phyloP scores from a whole-genome alignment of 345 rosid genomes.

The Aegle marmelos region DNA sequence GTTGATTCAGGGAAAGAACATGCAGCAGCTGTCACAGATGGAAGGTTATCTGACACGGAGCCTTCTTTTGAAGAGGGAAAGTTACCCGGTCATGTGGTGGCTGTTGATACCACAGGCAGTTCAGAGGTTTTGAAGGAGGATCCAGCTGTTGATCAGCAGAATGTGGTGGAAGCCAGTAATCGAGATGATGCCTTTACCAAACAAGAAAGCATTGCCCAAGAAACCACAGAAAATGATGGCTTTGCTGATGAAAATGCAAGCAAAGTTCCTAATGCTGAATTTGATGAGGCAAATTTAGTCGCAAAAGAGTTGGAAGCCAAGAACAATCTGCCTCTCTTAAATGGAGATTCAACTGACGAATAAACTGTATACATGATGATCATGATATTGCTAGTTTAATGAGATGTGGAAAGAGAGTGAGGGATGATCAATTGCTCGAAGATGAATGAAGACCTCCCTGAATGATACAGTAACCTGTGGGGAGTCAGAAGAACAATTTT shows the following conservation, averaged over 20 bases:
- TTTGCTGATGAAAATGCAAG: conserved; percentile 14
- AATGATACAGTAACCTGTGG: not conserved
- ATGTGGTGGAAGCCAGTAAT: conserved; percentile 6
- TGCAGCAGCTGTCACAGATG: not conserved
- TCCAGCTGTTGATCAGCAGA: not conserved
- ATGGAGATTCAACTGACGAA: not conserved
- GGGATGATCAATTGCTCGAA: not conserved
- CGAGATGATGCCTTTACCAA: conserved; percentile 1
- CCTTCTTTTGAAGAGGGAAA: conserved; percentile 12
- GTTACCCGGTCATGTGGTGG: conserved; percentile 23
- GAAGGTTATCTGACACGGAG: conserved; percentile 8
- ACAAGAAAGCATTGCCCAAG: conserved; percentile 23
- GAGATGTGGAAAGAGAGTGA: not conserved
- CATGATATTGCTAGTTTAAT: not conserved
- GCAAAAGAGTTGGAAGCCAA: not conserved
- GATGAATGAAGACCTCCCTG: not conserved
- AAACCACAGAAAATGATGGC: conserved; percentile 17
- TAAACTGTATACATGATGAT: not conserved
- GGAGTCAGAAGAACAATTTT: not conserved
- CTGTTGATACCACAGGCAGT: conserved; percentile 7
- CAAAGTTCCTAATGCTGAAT: conserved; percentile 20
- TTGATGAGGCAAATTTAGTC: not conserved
- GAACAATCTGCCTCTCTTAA: not conserved
- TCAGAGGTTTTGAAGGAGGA: conserved; percentile 12
- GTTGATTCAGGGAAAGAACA: conserved; percentile 20